Evolutionary conservation across 2,329 filamentous ascomycete genomes (phyloP).

Genomic region (Nemania diffusa): DNA sequence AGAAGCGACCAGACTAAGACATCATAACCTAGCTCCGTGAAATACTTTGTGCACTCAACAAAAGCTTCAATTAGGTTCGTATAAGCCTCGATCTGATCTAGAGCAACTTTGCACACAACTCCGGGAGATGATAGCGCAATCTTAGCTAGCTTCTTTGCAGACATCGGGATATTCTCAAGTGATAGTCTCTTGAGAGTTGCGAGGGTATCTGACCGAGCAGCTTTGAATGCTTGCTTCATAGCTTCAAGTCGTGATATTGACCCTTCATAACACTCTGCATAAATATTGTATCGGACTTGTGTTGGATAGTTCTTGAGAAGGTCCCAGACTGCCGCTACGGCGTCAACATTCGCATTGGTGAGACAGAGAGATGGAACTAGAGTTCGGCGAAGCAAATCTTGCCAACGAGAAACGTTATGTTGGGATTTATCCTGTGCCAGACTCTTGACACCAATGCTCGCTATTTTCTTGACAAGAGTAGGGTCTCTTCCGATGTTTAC

Average conservation of each 20-base stretch:
- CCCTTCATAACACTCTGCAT: constrained; percentile 91
- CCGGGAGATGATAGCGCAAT: constrained; percentile 92
- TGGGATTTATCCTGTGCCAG: constrained; percentile 75
- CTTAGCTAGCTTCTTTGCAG: constrained; percentile 90
- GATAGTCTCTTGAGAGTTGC: constrained; percentile 90
- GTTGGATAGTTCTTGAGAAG: constrained; percentile 83
- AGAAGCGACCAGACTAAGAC: constrained; percentile 93
- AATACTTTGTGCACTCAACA: constrained; percentile 93
- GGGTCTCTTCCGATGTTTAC: constrained; percentile 90
- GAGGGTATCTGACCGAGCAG: constrained; percentile 80
- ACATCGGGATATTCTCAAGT: constrained; percentile 83
- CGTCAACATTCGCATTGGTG: constrained; percentile 83
- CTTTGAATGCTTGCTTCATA: constrained; percentile 81
- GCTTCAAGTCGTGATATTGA: constrained; percentile 79
- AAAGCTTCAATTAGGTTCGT: constrained; percentile 95
- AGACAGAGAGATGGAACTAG: constrained; percentile 90
- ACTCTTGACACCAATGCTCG: constrained; percentile 84
- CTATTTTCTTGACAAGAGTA: constrained; percentile 79
- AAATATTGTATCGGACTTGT: constrained; percentile 83
- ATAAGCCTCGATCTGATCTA: constrained; percentile 92
- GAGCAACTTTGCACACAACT: constrained; percentile 87
- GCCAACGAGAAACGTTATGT: constrained; percentile 80
- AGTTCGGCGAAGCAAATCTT: constrained; percentile 82
- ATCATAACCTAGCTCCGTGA: constrained; percentile 91
- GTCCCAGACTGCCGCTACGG: constrained; percentile 87